Base-by-base conservation (phyloP, 2,329 filamentous ascomycete species). In the Penicillium polonicum region DNA sequence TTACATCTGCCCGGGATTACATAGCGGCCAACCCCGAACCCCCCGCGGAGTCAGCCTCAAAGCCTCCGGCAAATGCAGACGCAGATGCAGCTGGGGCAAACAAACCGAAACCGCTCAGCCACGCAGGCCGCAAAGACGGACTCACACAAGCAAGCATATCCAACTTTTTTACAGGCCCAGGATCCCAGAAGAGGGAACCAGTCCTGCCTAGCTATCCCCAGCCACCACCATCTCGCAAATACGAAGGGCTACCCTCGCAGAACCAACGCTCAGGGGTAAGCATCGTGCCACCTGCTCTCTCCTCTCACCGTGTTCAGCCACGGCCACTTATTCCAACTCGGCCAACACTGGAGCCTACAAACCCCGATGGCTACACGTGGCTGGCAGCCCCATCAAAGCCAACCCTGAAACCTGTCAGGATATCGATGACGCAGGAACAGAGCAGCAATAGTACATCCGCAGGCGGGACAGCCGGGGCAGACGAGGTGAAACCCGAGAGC, bases 1-100 rank as follows among this genome's bases (percentile, higher is more conserved):
- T 90, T 62, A 84, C 83, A n/a, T 84, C 83, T 10, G 85, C 86
- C 2, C 80, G 81, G 10, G 76, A 81, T 21, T 85, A 87, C 63
- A 81, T 77, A 29, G 72, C 74, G 51, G 72, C 67, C 0, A 71
- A 69, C 17, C 64, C 70, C 4, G 62, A 65, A 31, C 48, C 44
- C 6, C 15, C 42, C 7, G 49, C 58, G 43, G 57, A 57, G 38
- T 61, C 58, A 54, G 60, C 45, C 46, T 60, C 57, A 46, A 75
- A 73, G 57, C 60, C 68, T 48, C 27, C 45, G 4, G 35, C 48
- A 8, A 46, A 52, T 36, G 19, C 50, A 5, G 35, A 36, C n/a
- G 23, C 60, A 25, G 64, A 55, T 31, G 21, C 52, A 10, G 43
- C 49, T 19, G 21, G 56, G 25, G 63, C 68, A 36, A 72, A 61